Percentiles rank a stretch among this genome's conserved stretches.
Evolutionary conservation across 306 rosid genomes (phyloP).

Genomic region (Hippophae gyantsensis): DNA sequence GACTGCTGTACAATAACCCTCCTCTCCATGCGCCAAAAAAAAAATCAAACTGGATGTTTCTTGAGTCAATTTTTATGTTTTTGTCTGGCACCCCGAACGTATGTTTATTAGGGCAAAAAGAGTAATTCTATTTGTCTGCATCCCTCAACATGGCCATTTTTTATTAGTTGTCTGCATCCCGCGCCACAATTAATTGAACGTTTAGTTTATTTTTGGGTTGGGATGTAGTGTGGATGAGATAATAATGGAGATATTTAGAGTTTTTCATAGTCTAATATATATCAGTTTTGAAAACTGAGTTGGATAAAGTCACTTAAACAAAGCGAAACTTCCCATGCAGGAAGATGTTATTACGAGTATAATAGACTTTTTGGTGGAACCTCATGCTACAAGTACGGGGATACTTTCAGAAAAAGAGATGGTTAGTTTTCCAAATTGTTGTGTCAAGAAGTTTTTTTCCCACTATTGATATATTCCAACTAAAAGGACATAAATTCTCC

Average conservation of each 20-base stretch:
- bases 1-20: no score
- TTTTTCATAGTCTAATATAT: neutral
- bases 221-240: neutral
- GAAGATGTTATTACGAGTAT: constrained; percentile 75
- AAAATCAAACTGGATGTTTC: no score
- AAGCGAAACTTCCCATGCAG: constrained; percentile 30
- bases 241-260: neutral
- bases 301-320: constrained; percentile 13
- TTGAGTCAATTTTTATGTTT: no score
- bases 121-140: no score
- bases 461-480: neutral
- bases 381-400: constrained; percentile 62
- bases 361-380: constrained; percentile 73
- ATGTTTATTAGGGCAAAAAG: no score
- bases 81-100: no score
- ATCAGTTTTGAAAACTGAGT: constrained; percentile 1
- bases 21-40: no score
- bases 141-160: no score
- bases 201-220: no score
- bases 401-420: constrained; percentile 70
- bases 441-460: neutral
- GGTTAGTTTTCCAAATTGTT: constrained; percentile 31
- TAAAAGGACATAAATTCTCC: constrained; percentile 4
- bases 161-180: no score
- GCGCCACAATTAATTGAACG: no score